These are phyloP conservation scores for Penicillium sp. DNA, from an alignment of 2,329 filamentous ascomycete genomes.

Conservation along the genomic window DNA sequence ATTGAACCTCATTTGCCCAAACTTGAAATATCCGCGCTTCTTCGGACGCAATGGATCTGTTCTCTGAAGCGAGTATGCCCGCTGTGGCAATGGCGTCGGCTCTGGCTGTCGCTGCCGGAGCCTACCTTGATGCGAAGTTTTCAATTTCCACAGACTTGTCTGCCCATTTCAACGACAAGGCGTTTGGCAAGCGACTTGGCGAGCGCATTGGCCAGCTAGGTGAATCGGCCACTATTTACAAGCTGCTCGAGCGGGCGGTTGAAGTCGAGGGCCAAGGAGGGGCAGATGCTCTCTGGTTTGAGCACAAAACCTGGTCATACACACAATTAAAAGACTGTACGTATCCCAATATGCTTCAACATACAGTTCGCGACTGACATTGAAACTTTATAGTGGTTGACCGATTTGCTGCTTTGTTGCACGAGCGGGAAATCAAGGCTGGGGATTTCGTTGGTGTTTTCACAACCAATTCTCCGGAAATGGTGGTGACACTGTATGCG, in stretches of 20 bases:
- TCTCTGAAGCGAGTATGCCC: constrained; percentile 29
- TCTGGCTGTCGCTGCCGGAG: constrained; percentile 35
- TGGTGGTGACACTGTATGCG: constrained; percentile 47
- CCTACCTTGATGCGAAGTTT: constrained; percentile 48
- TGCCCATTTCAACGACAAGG: constrained; percentile 34
- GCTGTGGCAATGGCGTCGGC: constrained; percentile 37
- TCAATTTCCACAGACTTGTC: constrained; percentile 42
- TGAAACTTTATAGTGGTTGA: constrained; percentile 39
- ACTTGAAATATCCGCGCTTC: background rate
- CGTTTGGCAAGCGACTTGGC: constrained; percentile 34
- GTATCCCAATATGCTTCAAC: constrained; percentile 11
- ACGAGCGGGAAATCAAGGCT: constrained; percentile 35
- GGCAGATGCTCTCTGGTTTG: constrained; percentile 50
- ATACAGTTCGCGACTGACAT: background rate
- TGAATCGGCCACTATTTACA: constrained; percentile 43
- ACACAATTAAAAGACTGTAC: constrained; percentile 44
- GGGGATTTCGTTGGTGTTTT: constrained; percentile 49
- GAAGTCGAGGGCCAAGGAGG: constrained; percentile 40
- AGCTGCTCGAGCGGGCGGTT: constrained; percentile 43
- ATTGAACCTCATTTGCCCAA: background rate
- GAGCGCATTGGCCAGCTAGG: constrained; percentile 40
- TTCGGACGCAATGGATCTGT: constrained; percentile 25
- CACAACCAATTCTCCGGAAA: constrained; percentile 51
- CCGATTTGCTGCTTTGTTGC: constrained; percentile 45
- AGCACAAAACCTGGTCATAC: constrained; percentile 51